Evolutionary conservation across 2,329 filamentous ascomycete genomes (phyloP).

Genomic region (Metarhizium rileyi): DNA sequence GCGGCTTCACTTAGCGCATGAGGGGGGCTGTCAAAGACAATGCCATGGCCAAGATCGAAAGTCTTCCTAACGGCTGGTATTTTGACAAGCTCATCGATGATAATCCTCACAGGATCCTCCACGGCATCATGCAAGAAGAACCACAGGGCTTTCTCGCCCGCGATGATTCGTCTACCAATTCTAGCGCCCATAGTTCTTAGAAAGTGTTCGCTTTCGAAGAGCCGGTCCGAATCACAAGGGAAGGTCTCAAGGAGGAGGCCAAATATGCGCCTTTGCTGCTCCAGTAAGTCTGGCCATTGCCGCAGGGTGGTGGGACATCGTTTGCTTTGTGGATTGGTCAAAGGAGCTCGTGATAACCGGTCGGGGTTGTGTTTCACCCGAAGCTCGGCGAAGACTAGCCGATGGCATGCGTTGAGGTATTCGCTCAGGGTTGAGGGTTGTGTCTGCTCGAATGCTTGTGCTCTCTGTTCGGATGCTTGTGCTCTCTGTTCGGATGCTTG

Average conservation of each 20-base stretch:
- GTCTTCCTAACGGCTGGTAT: constrained; percentile 10
- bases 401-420: constrained; percentile 21
- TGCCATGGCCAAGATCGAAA: constrained; percentile 18
- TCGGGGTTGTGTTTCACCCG: constrained; percentile 14
- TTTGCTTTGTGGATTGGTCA: constrained; percentile 20
- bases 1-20: constrained; percentile 17
- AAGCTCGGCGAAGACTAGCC: constrained; percentile 15
- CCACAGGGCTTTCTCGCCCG: constrained; percentile 21
- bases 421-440: constrained; percentile 18
- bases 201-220: constrained; percentile 17
- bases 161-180: constrained; percentile 10
- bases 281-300: constrained; percentile 20
- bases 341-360: constrained; percentile 17
- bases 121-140: constrained; percentile 12
- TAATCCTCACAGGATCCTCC: constrained; percentile 12
- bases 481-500: constrained; percentile 10
- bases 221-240: constrained; percentile 9
- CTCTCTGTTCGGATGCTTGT: too few relatives aligned
- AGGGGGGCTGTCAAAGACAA: constrained; percentile 23
- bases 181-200: constrained; percentile 15
- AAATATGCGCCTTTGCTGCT: constrained; percentile 14
- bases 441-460: too few relatives aligned
- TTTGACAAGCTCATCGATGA: constrained; percentile 19
- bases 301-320: constrained; percentile 18
- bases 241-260: constrained; percentile 13